Evolutionary conservation across 768 basidiomycete genomes (phyloP).

Genomic region (Boletus rex-veris): DNA sequence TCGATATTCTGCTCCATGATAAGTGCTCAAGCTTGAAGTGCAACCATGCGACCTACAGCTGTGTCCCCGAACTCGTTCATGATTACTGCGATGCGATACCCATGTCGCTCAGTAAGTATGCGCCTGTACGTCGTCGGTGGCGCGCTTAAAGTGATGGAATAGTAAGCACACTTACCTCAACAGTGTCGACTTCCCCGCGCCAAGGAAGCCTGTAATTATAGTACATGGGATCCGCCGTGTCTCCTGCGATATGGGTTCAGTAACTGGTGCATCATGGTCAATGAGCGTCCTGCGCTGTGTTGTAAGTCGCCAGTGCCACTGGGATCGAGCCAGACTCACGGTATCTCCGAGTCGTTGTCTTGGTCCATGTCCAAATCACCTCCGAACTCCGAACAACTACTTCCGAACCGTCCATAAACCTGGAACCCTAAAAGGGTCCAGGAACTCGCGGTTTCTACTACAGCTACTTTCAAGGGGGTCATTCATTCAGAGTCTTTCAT

Average conservation of each 20-base stretch:
- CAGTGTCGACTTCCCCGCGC: conserved; percentile 91
- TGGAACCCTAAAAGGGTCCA: too few species aligned
- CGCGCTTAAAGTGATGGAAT: neutral
- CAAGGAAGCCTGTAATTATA: conserved; percentile 92
- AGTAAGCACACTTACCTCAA: conserved; percentile 50
- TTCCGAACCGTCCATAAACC: conserved; percentile 15
- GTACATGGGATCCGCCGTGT: conserved; percentile 73
- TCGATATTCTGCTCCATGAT: conserved; percentile 72
- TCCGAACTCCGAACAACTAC: conserved; percentile 29
- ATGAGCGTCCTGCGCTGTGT: conserved; percentile 28
- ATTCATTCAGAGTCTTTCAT: neutral
- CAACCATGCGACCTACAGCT: conserved; percentile 50
- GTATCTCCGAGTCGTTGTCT: conserved; percentile 56
- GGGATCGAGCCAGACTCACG: conserved; percentile 38
- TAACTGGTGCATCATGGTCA: conserved; percentile 18
- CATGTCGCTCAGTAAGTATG: conserved; percentile 90
- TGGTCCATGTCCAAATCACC: conserved; percentile 37
- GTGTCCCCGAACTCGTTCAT: conserved; percentile 99
- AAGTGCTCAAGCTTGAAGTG: conserved; percentile 15
- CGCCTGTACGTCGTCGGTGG: conserved; percentile 44
- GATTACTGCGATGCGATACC: conserved; percentile 94
- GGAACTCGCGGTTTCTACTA: neutral
- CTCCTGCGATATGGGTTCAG: conserved; percentile 4
- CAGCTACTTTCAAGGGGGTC: neutral
- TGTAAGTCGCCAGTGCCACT: conserved; percentile 6